Evolutionary conservation across 1,139 yeast species (phyloP), one percentile per base, ranked within the genome.

Genomic region (Debaryomyces psychrophilus): DNA sequence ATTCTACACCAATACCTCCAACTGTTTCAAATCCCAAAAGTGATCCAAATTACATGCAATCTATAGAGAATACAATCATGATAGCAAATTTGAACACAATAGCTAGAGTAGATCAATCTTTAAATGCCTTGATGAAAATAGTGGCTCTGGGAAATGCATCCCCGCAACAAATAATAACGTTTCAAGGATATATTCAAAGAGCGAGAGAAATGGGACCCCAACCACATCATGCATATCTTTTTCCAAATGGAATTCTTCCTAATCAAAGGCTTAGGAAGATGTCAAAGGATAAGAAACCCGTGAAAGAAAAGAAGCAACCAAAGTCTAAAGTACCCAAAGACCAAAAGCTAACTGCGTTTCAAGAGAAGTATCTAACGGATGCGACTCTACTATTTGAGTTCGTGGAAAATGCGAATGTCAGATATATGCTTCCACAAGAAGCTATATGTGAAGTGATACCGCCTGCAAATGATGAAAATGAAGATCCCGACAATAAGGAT

Each of bases 361-460:
- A 87, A 58, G 92, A 85, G 54, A 76, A 81, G 58, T 87, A 87
- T 58, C 68, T 81, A 33, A 66, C 77, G 35, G 81, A 82, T 57
- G 90, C 95, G 0, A 87, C 89, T 42, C 64, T 93, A 40, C 83
- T 90, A 11, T 85, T 93, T 65, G 99, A 93, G 64, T 92, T 84
- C 66, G 78, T 78, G 33, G 98, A 93, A 56, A 85, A 85, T 61
- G 80, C 95, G 0, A 79, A 85, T 44, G 85, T 85, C 8, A 76
- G 98, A 46, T 92, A 80, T 57, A 67, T 79, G 49, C 59, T 92
- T 2, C 97, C 98, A 0, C 84, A 84, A 52, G 81, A 87, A 54
- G 80, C 93, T 1, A 78, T 92, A 4, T 73, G 87, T 51, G 97
- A 92, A 65, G 80, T 81, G 4, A 53, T 80, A 8, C 64, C 66